Percentiles rank a stretch among this genome's conserved stretches.
Conservation (phyloP, 2,329 filamentous ascomycete species). For the Fusarium sp. region DNA sequence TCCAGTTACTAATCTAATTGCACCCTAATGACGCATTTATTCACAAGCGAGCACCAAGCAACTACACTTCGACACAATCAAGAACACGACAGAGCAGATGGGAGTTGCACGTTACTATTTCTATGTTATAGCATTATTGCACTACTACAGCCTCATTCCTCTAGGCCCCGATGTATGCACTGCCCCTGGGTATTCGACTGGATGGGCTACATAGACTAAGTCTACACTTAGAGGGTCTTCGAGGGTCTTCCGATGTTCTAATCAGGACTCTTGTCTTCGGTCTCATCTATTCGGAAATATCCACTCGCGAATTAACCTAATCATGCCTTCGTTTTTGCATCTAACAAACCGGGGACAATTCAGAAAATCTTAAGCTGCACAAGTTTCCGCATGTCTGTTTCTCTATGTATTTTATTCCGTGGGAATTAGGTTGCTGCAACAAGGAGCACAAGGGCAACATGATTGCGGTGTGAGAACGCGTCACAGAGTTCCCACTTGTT, state of each 20-base stretch:
- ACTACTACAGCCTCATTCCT: constrained; percentile 32
- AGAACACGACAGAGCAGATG: constrained; percentile 6
- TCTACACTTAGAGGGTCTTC: constrained; percentile 43
- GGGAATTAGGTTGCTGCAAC: not conserved
- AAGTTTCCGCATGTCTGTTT: not conserved
- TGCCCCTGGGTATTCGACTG: constrained; percentile 35
- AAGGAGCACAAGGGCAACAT: not conserved
- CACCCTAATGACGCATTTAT: constrained; percentile 13
- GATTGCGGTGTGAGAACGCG: not conserved
- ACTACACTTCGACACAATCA: constrained; percentile 8
- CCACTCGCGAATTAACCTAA: not conserved
- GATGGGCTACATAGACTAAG: constrained; percentile 37
- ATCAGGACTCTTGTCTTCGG: constrained; percentile 20
- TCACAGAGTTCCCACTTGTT: not conserved
- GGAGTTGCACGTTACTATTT: constrained; percentile 16
- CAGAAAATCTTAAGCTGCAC: not conserved
- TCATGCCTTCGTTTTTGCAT: not conserved
- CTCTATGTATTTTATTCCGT: constrained; percentile 8
- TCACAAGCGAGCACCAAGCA: constrained; percentile 9
- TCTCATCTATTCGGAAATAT: constrained; percentile 9
- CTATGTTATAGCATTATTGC: constrained; percentile 30
- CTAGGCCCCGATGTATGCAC: constrained; percentile 27
- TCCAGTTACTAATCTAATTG: constrained; percentile 26
- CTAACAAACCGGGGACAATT: not conserved
- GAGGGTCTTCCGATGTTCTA: constrained; percentile 36